Evolutionary conservation across 2,329 filamentous ascomycete species (phyloP).

Genomic region (Beauveria brongniartii): DNA sequence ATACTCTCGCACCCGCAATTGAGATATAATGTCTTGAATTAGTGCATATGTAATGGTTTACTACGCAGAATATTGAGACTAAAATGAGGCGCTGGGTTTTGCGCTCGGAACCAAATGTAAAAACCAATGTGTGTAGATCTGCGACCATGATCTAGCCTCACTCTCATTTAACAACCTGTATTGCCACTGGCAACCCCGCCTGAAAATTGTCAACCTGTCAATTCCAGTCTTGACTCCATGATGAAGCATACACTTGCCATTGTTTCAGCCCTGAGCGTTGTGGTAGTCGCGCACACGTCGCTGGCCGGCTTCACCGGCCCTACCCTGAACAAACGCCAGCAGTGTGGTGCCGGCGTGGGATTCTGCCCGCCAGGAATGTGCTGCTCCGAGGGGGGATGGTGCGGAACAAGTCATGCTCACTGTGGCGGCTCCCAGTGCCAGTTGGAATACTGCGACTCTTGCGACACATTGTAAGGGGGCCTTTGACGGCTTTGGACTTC

Average conservation of each 20-base stretch:
- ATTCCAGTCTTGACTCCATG: too few species aligned
- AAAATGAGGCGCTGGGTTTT: background rate
- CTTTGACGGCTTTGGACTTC: background rate
- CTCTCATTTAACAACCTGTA: too few species aligned
- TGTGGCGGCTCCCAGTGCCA: conserved; percentile 32
- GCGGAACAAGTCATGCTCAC: conserved; percentile 26
- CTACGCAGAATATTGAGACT: background rate
- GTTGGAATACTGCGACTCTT: conserved; percentile 30
- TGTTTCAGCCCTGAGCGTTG: background rate
- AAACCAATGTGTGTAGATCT: too few species aligned
- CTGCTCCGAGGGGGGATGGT: conserved; percentile 30
- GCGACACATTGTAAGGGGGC: conserved; percentile 31
- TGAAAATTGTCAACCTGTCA: too few species aligned
- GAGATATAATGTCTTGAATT: background rate
- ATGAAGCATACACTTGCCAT: background rate
- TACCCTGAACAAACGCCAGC: conserved; percentile 5
- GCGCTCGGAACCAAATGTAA: too few species aligned
- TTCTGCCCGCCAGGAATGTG: conserved; percentile 25
- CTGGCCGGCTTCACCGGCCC: too few species aligned
- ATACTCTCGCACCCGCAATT: background rate
- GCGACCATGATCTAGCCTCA: too few species aligned
- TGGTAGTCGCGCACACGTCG: background rate
- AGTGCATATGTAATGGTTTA: background rate
- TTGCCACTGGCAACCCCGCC: background rate
- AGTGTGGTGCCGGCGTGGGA: conserved; percentile 28